These are phyloP conservation scores for Cichorium intybus DNA, from an alignment of 140 eudicot species.

Conservation along the genomic window DNA sequence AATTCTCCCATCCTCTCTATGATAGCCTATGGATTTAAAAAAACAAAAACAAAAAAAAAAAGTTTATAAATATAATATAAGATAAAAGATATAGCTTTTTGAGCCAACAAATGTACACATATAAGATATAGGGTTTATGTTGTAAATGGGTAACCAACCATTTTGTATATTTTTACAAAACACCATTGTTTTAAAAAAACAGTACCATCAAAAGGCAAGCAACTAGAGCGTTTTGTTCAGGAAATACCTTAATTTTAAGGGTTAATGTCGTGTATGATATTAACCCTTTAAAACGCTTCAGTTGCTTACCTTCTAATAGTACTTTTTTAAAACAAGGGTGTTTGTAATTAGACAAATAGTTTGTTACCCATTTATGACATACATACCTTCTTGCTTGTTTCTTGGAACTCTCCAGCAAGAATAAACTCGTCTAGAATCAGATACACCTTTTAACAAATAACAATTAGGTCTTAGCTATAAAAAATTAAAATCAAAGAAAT, in stretches of 20 bases:
- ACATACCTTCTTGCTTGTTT: slow-evolving; percentile 92
- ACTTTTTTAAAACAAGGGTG: background rate
- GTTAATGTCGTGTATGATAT: no score
- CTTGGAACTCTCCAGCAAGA: slow-evolving; percentile 99
- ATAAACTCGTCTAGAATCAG: slow-evolving; percentile 90
- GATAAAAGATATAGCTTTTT: background rate
- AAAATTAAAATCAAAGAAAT: background rate
- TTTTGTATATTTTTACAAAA: no score
- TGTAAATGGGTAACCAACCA: background rate
- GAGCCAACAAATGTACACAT: background rate
- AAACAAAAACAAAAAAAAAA: background rate
- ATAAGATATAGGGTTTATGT: background rate
- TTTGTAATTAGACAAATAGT: background rate
- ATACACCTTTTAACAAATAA: slow-evolving; percentile 54
- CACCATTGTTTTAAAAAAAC: background rate
- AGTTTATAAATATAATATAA: background rate
- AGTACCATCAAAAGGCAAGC: background rate
- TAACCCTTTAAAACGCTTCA: no score
- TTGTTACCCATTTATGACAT: background rate
- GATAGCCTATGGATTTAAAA: slow-evolving; percentile 56
- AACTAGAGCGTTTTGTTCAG: no score
- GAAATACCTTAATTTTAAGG: no score
- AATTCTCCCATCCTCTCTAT: slow-evolving; percentile 95
- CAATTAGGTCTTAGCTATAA: background rate
- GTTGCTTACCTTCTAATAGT: no score